Base-by-base conservation (phyloP, 176 grass and related monocot genomes). In the Aechmea fasciata region DNA sequence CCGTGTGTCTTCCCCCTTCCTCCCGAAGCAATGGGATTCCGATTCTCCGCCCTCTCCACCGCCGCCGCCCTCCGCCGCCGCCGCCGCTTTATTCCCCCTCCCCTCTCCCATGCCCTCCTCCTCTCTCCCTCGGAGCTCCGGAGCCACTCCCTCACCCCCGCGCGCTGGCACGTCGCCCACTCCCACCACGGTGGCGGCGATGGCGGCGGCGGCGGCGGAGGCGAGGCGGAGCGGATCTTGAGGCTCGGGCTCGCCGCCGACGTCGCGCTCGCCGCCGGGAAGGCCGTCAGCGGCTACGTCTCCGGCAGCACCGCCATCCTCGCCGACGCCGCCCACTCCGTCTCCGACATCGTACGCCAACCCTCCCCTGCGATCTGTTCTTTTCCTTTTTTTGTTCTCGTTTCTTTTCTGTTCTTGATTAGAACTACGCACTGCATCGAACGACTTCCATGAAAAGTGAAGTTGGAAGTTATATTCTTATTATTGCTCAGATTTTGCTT, bases 271-370 rank as follows among this genome's bases (percentile, higher is more conserved):
- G 76, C 93, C 47, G 74, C 17, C 11, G 93, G 84, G 66, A 97
- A 97, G 63, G 71, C 69, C 28, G 2, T 90, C 52, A 87, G 82
- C 5, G 89, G 93, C 20, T 97, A 92, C 79, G 49, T 97, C 71
- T 87, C 93, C 13, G 89, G 89, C 54, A 97, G 89, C 81, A 97
- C 93, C 41, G 89, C 89, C 61, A 90, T 97, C 67, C 70, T 80
- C 52, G 93, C 89, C 23, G 93, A 97, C 28, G 93, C 93, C 1
- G 93, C 86, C 13, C 93, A 97, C 77, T 97, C 93, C 65, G 79
- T 97, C 70, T 97, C 93, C 17, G 93, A 97, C 67, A 83, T 92
- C 14, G 93, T 97, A 71, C 25, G 25, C 25, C 25, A 26, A 26
- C 25, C 25, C 25, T 26, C 0, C 25, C 25, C 25, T 1, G 2